A percentile compares a stretch with the other conserved stretches of the same genome.
phyloP scores from a whole-genome alignment of 148 eudicot species.

The Selenicereus undatus region DNA sequence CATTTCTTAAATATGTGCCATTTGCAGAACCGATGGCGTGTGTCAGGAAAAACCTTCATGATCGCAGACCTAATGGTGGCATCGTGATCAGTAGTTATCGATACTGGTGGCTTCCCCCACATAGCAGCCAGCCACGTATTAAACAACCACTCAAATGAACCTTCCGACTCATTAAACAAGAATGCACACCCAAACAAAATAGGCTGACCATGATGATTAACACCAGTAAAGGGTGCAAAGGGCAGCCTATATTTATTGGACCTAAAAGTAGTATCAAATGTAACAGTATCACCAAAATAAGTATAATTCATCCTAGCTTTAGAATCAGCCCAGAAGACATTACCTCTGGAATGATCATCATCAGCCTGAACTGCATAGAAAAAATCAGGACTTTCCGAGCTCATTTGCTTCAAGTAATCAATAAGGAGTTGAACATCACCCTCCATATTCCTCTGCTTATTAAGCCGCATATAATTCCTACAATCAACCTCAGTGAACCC shows the following conservation, averaged over 20 bases:
- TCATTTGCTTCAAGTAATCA: slow-evolving; percentile 47
- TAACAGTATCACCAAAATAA: slow-evolving; percentile 54
- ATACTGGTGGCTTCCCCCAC: slow-evolving; percentile 39
- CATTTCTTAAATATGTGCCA: slow-evolving; percentile 55
- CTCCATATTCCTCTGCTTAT: slow-evolving; percentile 38
- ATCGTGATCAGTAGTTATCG: slow-evolving; percentile 57
- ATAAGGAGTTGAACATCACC: slow-evolving; percentile 41
- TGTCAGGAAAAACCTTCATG: slow-evolving; percentile 39
- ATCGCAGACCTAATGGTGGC: slow-evolving; percentile 38
- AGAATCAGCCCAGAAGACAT: slow-evolving; percentile 50
- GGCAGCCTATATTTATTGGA: slow-evolving; percentile 58
- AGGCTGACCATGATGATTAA: slow-evolving; percentile 51
- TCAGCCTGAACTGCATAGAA: slow-evolving; percentile 41
- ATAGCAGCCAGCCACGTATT: slow-evolving; percentile 46
- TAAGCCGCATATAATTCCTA: slow-evolving; percentile 54
- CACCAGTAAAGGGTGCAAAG: slow-evolving; percentile 51
- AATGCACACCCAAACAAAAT: slow-evolving; percentile 62
- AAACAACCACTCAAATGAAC: slow-evolving; percentile 50
- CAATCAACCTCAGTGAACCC: slow-evolving; percentile 65
- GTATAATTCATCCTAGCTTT: slow-evolving; percentile 38
- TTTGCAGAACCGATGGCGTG: slow-evolving; percentile 50
- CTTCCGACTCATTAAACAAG: slow-evolving; percentile 47
- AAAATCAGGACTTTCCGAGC: slow-evolving; percentile 31
- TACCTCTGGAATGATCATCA: slow-evolving; percentile 36
- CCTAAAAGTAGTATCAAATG: slow-evolving; percentile 55